Conservation (phyloP, 2,329 filamentous ascomycete genomes). For the Apiospora hydei region DNA sequence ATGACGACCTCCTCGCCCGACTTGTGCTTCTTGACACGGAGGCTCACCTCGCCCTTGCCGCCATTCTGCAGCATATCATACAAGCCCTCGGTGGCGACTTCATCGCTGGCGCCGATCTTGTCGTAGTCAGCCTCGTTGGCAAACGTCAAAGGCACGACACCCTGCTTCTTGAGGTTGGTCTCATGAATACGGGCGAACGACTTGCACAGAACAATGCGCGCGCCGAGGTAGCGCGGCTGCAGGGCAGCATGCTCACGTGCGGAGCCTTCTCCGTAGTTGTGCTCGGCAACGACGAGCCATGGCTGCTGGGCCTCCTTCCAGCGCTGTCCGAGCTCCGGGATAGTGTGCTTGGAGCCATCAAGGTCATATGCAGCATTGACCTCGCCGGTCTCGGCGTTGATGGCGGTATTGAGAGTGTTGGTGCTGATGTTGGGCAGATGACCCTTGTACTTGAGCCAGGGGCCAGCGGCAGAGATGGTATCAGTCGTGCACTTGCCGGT, state of each 20-base stretch:
- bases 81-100: slow-evolving; percentile 82
- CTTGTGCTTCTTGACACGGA: slow-evolving; percentile 68
- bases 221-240: slow-evolving; percentile 89
- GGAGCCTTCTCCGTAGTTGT: slow-evolving; percentile 95
- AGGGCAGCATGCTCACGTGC: slow-evolving; percentile 90
- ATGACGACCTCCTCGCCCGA: slow-evolving; percentile 72
- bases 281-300: slow-evolving; percentile 96
- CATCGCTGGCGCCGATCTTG: slow-evolving; percentile 80
- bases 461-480: slow-evolving; percentile 95
- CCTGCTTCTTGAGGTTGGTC: slow-evolving; percentile 97
- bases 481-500: slow-evolving; percentile 98
- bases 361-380: slow-evolving; percentile 92
- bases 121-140: slow-evolving; percentile 89
- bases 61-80: slow-evolving; percentile 80
- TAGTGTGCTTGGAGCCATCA: slow-evolving; percentile 76
- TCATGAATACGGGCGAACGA: slow-evolving; percentile 93
- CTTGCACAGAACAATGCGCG: slow-evolving; percentile 83
- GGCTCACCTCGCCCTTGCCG: slow-evolving; percentile 77
- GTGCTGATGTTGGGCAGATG: slow-evolving; percentile 97
- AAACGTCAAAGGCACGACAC: slow-evolving; percentile 93
- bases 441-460: slow-evolving; percentile 99
- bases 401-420: slow-evolving; percentile 95
- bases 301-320: slow-evolving; percentile 80
- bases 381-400: slow-evolving; percentile 90
- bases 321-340: slow-evolving; percentile 83